Evolutionary conservation across 2,329 filamentous ascomycete species (phyloP), one percentile per base, ranked within the genome.

Genomic region (Xylaria sp.): DNA sequence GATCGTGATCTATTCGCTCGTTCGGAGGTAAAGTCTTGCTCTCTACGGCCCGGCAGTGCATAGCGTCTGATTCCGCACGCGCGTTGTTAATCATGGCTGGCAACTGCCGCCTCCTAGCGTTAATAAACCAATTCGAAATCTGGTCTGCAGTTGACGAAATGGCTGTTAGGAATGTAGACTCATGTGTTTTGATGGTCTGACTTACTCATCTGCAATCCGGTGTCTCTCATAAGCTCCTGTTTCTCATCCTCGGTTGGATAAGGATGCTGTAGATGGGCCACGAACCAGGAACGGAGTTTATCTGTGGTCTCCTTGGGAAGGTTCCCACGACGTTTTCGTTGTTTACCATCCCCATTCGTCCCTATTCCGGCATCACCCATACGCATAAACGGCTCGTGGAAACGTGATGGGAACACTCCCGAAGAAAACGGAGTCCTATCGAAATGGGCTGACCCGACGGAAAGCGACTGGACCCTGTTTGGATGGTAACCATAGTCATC

Each of bases 221-320:
- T 97, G 75, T 89, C 84, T 55, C 86, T 86, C 85, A 94, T 93
- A 56, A 97, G 85, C 67, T 92, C 88, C 76, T 94, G 89, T 80
- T 97, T 97, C 81, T 97, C 92, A 70, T 97, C 93, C 79, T 97
- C 93, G 4, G 90, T 94, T 1, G 93, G 93, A 77, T 97, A 97
- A 0, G 93, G 93, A 76, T 96, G 93, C 68, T 89, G 85, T 7
- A 94, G 80, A 78, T 96, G 92, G n/a, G 85, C 85, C 60, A 90
- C 81, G 72, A 97, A 94, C 94, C 94, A 97, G 0, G 88, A 84
- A 62, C 92, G 88, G 48, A 97, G 84, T 72, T 92, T 90, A 77
- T 94, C 92, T 0, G 93, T 97, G 0, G 93, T 93, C 63, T 94
- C 92, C 77, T 97, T 97, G n/a, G 94, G 94, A 2, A 97, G 84